Evolutionary conservation across 345 rosid genomes (phyloP).

Genomic region (Arabis hirsuta): DNA sequence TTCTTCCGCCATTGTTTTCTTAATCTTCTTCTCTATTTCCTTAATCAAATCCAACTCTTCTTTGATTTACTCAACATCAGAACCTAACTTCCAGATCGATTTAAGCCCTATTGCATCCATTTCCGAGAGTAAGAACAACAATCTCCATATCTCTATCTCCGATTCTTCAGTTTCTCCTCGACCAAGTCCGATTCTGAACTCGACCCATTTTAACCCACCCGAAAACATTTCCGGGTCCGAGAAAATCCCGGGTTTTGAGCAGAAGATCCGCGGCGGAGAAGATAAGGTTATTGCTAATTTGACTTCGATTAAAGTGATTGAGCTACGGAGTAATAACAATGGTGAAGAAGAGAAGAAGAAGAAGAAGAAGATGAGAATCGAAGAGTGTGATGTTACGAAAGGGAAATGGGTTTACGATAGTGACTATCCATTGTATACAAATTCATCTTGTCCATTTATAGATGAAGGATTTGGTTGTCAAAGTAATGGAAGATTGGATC

Average conservation of each 20-base stretch:
- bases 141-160: slow-evolving; percentile 24
- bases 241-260: slow-evolving; percentile 40
- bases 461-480: slow-evolving; percentile 91
- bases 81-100: slow-evolving; percentile 33
- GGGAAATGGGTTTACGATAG: slow-evolving; percentile 90
- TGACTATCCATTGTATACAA: slow-evolving; percentile 73
- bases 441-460: slow-evolving; percentile 78
- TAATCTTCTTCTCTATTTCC: slow-evolving; percentile 62
- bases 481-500: slow-evolving; percentile 78
- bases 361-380: slow-evolving; percentile 43
- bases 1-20: slow-evolving; percentile 62
- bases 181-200: slow-evolving; percentile 44
- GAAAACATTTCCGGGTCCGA: slow-evolving; percentile 55
- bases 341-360: slow-evolving; percentile 44
- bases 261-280: slow-evolving; percentile 27
- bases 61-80: slow-evolving; percentile 31
- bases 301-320: slow-evolving; percentile 40
- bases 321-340: slow-evolving; percentile 40
- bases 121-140: slow-evolving; percentile 8
- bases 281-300: slow-evolving; percentile 28
- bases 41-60: slow-evolving; percentile 55
- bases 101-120: slow-evolving; percentile 26
- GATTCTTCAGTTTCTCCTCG: slow-evolving; percentile 42
- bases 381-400: slow-evolving; percentile 64
- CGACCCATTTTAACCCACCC: slow-evolving; percentile 41